Percentiles rank a stretch among this genome's conserved stretches.
Conservation (phyloP, 2,329 filamentous ascomycete genomes). For the Chaetoscypha palmicola region DNA sequence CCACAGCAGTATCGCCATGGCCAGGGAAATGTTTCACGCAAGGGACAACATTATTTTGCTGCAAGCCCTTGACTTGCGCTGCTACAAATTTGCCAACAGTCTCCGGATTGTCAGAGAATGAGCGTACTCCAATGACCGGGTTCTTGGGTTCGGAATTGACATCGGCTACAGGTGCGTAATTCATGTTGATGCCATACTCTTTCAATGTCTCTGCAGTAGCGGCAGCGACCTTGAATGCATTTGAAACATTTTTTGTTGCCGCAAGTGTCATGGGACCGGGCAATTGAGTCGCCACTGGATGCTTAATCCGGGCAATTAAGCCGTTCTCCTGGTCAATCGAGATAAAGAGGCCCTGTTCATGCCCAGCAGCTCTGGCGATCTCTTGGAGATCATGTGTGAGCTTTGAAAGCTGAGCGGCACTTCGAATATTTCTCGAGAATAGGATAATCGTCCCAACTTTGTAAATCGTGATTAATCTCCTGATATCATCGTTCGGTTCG, state of each 20-base stretch:
- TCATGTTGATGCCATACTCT: slow-evolving; percentile 39
- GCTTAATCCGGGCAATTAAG: slow-evolving; percentile 36
- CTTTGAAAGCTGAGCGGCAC: slow-evolving; percentile 34
- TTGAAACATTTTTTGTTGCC: slow-evolving; percentile 32
- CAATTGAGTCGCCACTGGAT: slow-evolving; percentile 35
- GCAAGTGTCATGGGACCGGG: slow-evolving; percentile 39
- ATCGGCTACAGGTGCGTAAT: slow-evolving; percentile 39
- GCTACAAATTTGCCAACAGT: slow-evolving; percentile 36
- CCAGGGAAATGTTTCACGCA: slow-evolving; percentile 41
- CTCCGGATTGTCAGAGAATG: slow-evolving; percentile 36
- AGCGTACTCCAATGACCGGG: slow-evolving; percentile 38
- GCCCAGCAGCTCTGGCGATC: slow-evolving; percentile 34
- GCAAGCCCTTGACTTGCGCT: slow-evolving; percentile 33
- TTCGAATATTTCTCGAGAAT: slow-evolving; percentile 36
- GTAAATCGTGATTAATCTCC: slow-evolving; percentile 35
- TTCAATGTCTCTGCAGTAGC: slow-evolving; percentile 35
- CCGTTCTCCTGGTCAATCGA: slow-evolving; percentile 41
- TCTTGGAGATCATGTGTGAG: slow-evolving; percentile 33
- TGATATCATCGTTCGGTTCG: slow-evolving; percentile 35
- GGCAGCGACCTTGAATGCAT: slow-evolving; percentile 31
- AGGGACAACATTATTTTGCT: slow-evolving; percentile 34
- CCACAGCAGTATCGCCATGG: slow-evolving; percentile 38
- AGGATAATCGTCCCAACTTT: slow-evolving; percentile 37
- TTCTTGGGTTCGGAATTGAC: slow-evolving; percentile 39
- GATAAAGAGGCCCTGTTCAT: slow-evolving; percentile 37